Evolutionary conservation across 2,329 filamentous ascomycete species (phyloP), one percentile per base, ranked within the genome.

Genomic region (Trichothecium roseum): DNA sequence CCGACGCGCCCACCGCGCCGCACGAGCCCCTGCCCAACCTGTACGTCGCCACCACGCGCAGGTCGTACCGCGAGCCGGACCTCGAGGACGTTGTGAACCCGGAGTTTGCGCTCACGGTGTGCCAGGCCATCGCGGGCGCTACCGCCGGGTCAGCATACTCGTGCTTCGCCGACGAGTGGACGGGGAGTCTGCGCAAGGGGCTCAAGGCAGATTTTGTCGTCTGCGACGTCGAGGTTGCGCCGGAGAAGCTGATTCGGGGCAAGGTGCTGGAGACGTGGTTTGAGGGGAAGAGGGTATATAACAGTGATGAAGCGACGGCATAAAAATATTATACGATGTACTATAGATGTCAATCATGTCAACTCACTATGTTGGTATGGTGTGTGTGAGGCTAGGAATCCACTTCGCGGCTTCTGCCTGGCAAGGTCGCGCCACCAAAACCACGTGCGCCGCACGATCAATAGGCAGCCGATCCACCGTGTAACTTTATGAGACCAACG

Each of bases 1-100:
- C 66, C 3, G 75, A 80, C 42, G 63, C 71, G 0, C 74, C 74
- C 0, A 78, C 74, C 0, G 74, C 75, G 2, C 70, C 71, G 2
- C 66, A 72, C 43, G 48, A 59, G 2, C 64, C 72, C 7, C 54
- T 77, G 30, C 61, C 59, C 3, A 79, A 79, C 39, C 42, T 77
- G 5, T 78, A 78, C 46, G 63, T 74, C 4, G 74, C 71, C 1
- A 71, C 72, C 2, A 79, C 72, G 15, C 57, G 75, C 28, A 62
- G 60, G 29, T 74, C 70, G 1, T 71, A 69, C 7, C 54, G 69
- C 4, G 64, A 75, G 42, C 65, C 64, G 0, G 53, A 52, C 1
- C 42, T 52, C 18, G 49, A 59, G 26, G 55, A 54, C 5, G 55
- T 57, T 0, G 62, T 74, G 0, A 78, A 78, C 42, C 59, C 59